Evolutionary conservation across 1,139 yeast genomes (phyloP).

Genomic region (Suhomyces taliae): DNA sequence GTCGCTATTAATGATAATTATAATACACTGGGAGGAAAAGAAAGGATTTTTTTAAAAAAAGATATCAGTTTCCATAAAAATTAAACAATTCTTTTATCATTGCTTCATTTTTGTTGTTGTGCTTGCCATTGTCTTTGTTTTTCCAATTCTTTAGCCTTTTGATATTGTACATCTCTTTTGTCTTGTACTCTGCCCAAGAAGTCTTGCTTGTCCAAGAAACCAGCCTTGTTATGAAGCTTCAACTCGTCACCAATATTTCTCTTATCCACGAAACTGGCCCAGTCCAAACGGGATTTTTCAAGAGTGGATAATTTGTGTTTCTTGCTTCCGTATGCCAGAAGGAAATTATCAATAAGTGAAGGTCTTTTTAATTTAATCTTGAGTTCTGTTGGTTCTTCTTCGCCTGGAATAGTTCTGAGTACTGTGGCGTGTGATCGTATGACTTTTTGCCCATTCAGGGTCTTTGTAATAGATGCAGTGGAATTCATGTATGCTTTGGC

Average conservation of each 20-base stretch:
- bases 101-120: constrained; percentile 15
- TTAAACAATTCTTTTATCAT: too few species aligned
- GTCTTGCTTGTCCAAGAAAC: constrained; percentile 88
- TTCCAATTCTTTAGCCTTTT: constrained; percentile 52
- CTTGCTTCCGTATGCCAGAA: constrained; percentile 33
- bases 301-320: constrained; percentile 78
- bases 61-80: too few species aligned
- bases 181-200: constrained; percentile 77
- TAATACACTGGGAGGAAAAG: neutral
- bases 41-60: too few species aligned
- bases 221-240: constrained; percentile 72
- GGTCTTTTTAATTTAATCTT: constrained; percentile 61
- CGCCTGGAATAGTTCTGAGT: constrained; percentile 37
- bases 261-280: constrained; percentile 93
- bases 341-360: constrained; percentile 67
- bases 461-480: constrained; percentile 31
- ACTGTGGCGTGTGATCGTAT: constrained; percentile 36
- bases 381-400: constrained; percentile 31
- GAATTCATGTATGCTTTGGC: constrained; percentile 78
- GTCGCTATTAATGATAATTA: neutral
- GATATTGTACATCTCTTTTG: constrained; percentile 62
- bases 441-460: constrained; percentile 1
- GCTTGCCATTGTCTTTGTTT: constrained; percentile 33
- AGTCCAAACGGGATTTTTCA: constrained; percentile 89
- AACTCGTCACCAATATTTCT: constrained; percentile 83